Evolutionary conservation across 257 asterid genomes (phyloP), one percentile per base, ranked within the genome.

Genomic region (Plantago elongata): DNA sequence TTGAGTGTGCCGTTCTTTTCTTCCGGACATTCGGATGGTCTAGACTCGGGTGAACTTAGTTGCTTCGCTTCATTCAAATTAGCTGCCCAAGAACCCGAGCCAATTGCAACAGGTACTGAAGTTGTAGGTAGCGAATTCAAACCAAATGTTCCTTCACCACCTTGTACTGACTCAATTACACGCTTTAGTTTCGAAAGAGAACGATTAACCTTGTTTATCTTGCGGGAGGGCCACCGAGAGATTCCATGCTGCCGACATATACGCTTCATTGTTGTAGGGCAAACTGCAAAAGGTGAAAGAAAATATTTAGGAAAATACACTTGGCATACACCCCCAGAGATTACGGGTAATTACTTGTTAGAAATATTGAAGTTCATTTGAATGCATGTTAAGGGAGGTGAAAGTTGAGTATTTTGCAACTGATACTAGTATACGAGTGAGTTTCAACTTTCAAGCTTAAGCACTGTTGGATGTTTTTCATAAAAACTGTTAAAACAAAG

Each of bases 161-260:
- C 94, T 78, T 88, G 88, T 51, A 91, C 96, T 11, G 98, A 91
- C 74, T 84, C 98, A 54, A 88, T 86, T 12, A 88, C 95, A 52
- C 79, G 81, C 76, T 86, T 83, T 52, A 86, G 88, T 79, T 88
- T 88, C 30, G 94, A 60, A 64, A 88, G 90, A 46, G 96, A 84
- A 47, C 90, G 92, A 69, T 84, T 86, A 52, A 91, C 98, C 83
- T 91, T 91, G 75, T 88, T 91, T 78, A 88, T 91, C 86, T 88
- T 88, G 74, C 95, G 95, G 45, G 96, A 91, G 60, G 98, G 96
- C 98, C 95, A 91, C 43, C 96, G 81, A 17, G 95, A 86, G 69
- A 91, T 91, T 54, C 96, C 98, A 44, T 88, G 95, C 72, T 88
- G 94, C 75, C 98, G 79, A 67, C 98, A 91, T 55, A 91, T 88